These are phyloP conservation scores for Termitomyces sp. DNA, from an alignment of 768 basidiomycete species.

Conservation along the genomic window DNA sequence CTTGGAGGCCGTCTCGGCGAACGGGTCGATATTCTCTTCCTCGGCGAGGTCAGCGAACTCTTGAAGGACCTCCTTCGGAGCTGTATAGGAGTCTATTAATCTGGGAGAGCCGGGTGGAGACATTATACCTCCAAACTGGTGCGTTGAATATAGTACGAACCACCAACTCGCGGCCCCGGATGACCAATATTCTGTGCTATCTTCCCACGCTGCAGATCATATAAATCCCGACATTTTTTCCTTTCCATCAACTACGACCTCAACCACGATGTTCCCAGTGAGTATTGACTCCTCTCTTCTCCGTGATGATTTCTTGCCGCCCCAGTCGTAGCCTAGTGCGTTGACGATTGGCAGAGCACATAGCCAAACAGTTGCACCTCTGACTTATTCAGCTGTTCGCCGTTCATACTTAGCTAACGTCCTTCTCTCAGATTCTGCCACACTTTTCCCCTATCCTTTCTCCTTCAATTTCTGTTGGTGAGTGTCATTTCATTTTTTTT, in stretches of 20 bases:
- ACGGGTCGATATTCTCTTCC: constrained; percentile 88
- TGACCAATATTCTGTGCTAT: constrained; percentile 24
- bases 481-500: constrained; percentile 10
- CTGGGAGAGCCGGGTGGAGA: constrained; percentile 61
- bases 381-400: constrained; percentile 31
- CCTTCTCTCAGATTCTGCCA: neutral
- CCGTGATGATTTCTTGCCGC: constrained; percentile 68
- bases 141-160: constrained; percentile 5
- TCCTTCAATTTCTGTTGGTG: constrained; percentile 1
- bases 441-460: no score
- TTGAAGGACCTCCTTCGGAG: constrained; percentile 87
- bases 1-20: constrained; percentile 88
- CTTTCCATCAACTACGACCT: constrained; percentile 16
- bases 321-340: constrained; percentile 65
- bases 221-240: constrained; percentile 12
- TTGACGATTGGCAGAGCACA: constrained; percentile 69
- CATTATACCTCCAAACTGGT: constrained; percentile 39
- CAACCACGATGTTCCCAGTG: constrained; percentile 18
- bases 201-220: constrained; percentile 27
- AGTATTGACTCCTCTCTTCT: constrained; percentile 18
- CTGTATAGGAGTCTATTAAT: constrained; percentile 89
- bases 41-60: constrained; percentile 94
- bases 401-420: neutral
- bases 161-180: constrained; percentile 12
- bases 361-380: constrained; percentile 66